Base-by-base conservation (phyloP, 2,329 filamentous ascomycete species). In the Sarocladium strictum region DNA sequence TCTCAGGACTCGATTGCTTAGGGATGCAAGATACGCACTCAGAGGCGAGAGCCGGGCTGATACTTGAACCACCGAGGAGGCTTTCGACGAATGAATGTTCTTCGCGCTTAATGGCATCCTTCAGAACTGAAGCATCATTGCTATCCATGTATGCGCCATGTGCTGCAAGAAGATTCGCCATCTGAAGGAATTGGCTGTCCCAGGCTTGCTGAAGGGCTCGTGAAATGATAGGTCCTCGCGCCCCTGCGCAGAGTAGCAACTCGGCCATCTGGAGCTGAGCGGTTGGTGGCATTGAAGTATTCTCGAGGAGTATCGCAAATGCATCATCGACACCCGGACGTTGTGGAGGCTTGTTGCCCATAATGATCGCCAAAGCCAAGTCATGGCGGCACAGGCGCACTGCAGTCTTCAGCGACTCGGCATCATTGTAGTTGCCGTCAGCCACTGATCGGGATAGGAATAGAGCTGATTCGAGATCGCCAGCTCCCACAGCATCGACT, bases 161-260 rank as follows among this genome's bases (percentile, higher is more conserved):
- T 3, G 67, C 64, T 21, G 81, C 69, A 6, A 85, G 66, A n/a
- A 84, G 66, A 35, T 67, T 68, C 2, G 80, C 75, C 75, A 84
- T 78, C 38, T 81, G 77, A 55, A 77, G 71, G 56, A 78, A 81
- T 41, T 77, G 74, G 2, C 70, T 71, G 6, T 72, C 68, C 53
- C 75, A 76, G 0, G 80, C 76, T 29, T 75, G 68, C 6, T 77
- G 65, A 1, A 84, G 67, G 0, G 76, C 78, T 27, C 69, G 65
- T 0, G 78, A 72, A 1, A 80, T 66, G 1, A 71, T 67, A 14
- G 79, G 74, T 1, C 82, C 82, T 12, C 72, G 68, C 1, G 81
- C 80, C 0, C 82, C 81, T 1, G 78, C 80, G 53, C 81, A 83
- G 1, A 86, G 69, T 1, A 86, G 62, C 2, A 82, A 67, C 61